A percentile compares a stretch with the other conserved stretches of the same genome.
Conservation (phyloP, 192 early-diverging fungal species). For the Linnemannia zychae region DNA sequence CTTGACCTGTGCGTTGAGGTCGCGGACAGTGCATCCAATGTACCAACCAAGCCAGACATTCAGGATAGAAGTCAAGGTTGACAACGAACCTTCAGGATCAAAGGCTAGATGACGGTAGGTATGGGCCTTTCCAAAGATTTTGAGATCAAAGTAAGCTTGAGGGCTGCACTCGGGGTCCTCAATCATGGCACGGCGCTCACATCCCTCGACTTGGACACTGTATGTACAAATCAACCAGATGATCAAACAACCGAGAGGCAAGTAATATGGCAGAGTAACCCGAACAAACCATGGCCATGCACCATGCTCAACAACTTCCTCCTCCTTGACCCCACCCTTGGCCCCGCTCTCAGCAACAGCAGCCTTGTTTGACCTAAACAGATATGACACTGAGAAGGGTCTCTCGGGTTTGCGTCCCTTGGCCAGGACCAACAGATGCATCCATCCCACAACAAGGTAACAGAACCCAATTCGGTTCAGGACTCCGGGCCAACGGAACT, state of each 20-base stretch:
- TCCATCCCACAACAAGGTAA: conserved; percentile 56
- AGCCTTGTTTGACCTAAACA: neutral
- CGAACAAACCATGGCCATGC: conserved; percentile 46
- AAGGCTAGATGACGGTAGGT: conserved; percentile 55
- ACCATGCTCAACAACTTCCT: neutral
- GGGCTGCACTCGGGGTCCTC: conserved; percentile 61
- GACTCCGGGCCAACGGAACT: conserved; percentile 60
- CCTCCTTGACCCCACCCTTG: neutral
- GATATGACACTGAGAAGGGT: conserved; percentile 17
- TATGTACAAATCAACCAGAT: conserved; percentile 52
- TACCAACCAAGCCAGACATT: conserved; percentile 65
- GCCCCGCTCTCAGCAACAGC: neutral
- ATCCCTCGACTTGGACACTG: conserved; percentile 41
- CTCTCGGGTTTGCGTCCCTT: conserved; percentile 32
- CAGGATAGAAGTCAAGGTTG: conserved; percentile 64
- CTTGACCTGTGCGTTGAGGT: conserved; percentile 46
- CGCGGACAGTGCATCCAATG: conserved; percentile 53
- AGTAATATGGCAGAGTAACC: conserved; percentile 35
- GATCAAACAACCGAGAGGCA: conserved; percentile 25
- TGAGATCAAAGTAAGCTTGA: conserved; percentile 61
- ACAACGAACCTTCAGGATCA: conserved; percentile 69
- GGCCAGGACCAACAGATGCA: conserved; percentile 40
- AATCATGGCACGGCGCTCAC: conserved; percentile 33
- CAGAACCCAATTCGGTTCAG: conserved; percentile 65
- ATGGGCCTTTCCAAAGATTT: conserved; percentile 58